Percentiles rank a stretch among this genome's conserved stretches.
Evolutionary conservation across 164 flowering plant species (phyloP).

Genomic region (Euptelea pleiosperma): DNA sequence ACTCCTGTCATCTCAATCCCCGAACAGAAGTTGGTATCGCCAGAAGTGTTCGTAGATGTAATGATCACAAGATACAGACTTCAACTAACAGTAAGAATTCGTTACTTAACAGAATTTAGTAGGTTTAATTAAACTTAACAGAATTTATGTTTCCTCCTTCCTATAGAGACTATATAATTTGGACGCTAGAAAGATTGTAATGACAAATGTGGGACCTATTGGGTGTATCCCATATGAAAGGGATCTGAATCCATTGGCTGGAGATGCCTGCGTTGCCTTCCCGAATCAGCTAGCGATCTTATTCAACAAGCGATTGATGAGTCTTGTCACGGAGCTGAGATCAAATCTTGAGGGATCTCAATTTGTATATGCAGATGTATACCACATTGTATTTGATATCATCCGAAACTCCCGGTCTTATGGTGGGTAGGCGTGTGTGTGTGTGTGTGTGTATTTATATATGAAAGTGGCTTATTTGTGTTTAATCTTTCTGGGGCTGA

Average conservation of each 20-base stretch:
- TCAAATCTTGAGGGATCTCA: conserved; percentile 33
- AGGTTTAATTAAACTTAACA: background rate
- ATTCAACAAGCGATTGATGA: conserved; percentile 45
- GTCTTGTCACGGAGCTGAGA: conserved; percentile 39
- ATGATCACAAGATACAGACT: conserved; percentile 52
- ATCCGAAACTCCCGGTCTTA: conserved; percentile 43
- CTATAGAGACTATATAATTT: conserved; percentile 56
- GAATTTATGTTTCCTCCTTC: background rate
- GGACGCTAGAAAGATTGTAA: conserved; percentile 63
- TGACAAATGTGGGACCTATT: conserved; percentile 65
- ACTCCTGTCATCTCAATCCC: conserved; percentile 37
- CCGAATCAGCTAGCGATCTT: conserved; percentile 49
- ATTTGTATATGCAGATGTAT: conserved; percentile 59
- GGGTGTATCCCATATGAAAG: conserved; percentile 75
- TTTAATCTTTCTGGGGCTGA: background rate
- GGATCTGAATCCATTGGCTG: conserved; percentile 45
- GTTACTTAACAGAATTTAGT: background rate
- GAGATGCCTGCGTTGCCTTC: conserved; percentile 37
- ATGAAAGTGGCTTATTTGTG: background rate
- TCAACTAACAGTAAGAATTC: conserved; percentile 52
- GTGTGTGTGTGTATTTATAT: background rate
- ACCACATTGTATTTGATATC: conserved; percentile 45
- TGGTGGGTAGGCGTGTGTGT: conserved; percentile 35
- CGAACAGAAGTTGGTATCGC: conserved; percentile 38
- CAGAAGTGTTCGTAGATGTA: conserved; percentile 41